Evolutionary conservation across 2,329 filamentous ascomycete genomes (phyloP).

Genomic region (Fusarium sp.): DNA sequence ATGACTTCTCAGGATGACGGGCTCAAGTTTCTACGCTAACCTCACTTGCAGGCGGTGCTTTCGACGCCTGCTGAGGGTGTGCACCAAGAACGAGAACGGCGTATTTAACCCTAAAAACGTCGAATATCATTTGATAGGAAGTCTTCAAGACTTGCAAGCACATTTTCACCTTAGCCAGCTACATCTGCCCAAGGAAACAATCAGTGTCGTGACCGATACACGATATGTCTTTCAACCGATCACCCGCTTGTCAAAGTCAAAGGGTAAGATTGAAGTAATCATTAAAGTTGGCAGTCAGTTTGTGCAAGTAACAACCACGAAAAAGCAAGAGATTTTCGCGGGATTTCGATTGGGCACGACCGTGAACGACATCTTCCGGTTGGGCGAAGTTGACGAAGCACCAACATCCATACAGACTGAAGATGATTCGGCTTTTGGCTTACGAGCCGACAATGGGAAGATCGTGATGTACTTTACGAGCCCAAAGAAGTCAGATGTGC

Average conservation of each 20-base stretch:
- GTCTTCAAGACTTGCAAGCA: slow-evolving; percentile 70
- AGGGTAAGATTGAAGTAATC: slow-evolving; percentile 75
- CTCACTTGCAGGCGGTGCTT: slow-evolving; percentile 65
- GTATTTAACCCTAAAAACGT: slow-evolving; percentile 73
- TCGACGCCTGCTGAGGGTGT: slow-evolving; percentile 69
- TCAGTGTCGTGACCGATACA: slow-evolving; percentile 73
- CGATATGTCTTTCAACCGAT: slow-evolving; percentile 73
- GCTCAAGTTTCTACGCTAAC: slow-evolving; percentile 2
- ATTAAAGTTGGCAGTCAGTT: slow-evolving; percentile 77
- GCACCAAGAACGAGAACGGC: slow-evolving; percentile 68
- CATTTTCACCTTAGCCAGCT: slow-evolving; percentile 75
- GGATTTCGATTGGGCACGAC: slow-evolving; percentile 70
- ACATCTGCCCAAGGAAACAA: slow-evolving; percentile 75
- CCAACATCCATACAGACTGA: slow-evolving; percentile 72
- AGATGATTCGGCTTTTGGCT: slow-evolving; percentile 73
- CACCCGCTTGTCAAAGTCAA: slow-evolving; percentile 73
- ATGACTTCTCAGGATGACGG: no score
- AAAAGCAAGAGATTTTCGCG: slow-evolving; percentile 75
- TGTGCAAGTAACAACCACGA: slow-evolving; percentile 74
- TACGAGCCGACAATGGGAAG: slow-evolving; percentile 75
- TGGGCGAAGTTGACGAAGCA: slow-evolving; percentile 75
- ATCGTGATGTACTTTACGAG: slow-evolving; percentile 79
- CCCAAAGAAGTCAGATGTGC: slow-evolving; percentile 69
- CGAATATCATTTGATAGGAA: slow-evolving; percentile 73
- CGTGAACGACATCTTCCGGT: slow-evolving; percentile 76